phyloP scores from a whole-genome alignment of 371 early-diverging fungal genomes.

The Mucor irregularis region DNA sequence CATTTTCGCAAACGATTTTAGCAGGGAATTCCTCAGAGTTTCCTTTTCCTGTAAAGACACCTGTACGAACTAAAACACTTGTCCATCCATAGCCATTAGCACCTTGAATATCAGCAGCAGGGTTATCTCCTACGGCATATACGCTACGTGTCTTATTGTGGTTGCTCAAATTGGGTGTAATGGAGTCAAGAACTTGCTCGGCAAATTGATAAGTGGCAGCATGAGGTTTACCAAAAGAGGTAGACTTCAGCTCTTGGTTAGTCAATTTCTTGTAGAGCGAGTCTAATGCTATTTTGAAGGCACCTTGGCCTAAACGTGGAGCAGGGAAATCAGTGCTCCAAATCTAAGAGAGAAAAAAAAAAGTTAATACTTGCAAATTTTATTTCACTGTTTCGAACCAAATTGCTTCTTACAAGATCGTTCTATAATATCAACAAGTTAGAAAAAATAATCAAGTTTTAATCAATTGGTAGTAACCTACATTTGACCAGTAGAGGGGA shows the following conservation, averaged over 20 bases:
- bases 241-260: constrained; percentile 56
- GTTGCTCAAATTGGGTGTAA: constrained; percentile 8
- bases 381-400: no score
- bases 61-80: constrained; percentile 80
- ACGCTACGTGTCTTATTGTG: constrained; percentile 28
- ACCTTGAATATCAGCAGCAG: constrained; percentile 76
- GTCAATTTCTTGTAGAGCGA: constrained; percentile 40
- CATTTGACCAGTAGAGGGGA: constrained; percentile 83
- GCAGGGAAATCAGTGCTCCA: constrained; percentile 84
- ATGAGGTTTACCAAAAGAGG: constrained; percentile 86
- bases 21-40: constrained; percentile 64
- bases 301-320: constrained; percentile 84
- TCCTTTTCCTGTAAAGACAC: constrained; percentile 67
- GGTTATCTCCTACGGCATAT: constrained; percentile 80
- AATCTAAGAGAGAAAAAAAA: constrained; percentile 39
- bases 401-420: constrained; percentile 47
- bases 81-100: constrained; percentile 85
- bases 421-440: constrained; percentile 21
- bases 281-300: constrained; percentile 72
- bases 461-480: constrained; percentile 18
- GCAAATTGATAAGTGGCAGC: constrained; percentile 73
- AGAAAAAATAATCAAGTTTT: background rate
- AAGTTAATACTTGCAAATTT: background rate
- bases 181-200: constrained; percentile 48
- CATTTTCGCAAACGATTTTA: constrained; percentile 63